Conservation (phyloP, 257 asterid species). For the Capsicum baccatum region DNA sequence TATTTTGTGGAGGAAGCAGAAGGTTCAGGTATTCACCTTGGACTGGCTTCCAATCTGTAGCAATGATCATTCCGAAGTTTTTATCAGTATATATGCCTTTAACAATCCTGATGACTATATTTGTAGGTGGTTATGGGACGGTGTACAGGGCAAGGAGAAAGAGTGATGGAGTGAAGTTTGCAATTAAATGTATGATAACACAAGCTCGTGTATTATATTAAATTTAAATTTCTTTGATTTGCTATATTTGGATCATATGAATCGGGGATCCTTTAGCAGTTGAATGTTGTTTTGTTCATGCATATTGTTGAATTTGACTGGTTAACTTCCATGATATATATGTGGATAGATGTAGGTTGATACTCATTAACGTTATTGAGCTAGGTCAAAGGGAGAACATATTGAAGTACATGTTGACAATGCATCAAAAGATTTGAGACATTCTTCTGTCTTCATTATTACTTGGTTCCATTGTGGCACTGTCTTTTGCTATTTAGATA, state of each 20-base stretch:
- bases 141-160: constrained; percentile 91
- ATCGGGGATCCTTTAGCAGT: constrained; percentile 7
- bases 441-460: constrained; percentile 19
- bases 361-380: background rate
- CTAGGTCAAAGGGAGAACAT: background rate
- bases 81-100: background rate
- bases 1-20: constrained; percentile 81
- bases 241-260: background rate
- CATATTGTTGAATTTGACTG: background rate
- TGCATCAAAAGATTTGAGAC: constrained; percentile 23
- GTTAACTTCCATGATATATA: background rate
- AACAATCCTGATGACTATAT: constrained; percentile 21
- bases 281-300: constrained; percentile 18
- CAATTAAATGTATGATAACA: constrained; percentile 72
- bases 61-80: constrained; percentile 23
- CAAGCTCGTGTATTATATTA: background rate
- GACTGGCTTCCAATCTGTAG: constrained; percentile 17
- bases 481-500: background rate
- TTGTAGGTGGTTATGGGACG: constrained; percentile 96
- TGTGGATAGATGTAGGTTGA: background rate
- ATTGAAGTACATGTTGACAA: background rate
- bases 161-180: constrained; percentile 75
- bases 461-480: background rate
- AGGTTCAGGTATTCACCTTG: constrained; percentile 77
- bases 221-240: constrained; percentile 22